Conservation (phyloP, 331 rosid species). For the Erythrophleum ivorense region DNA sequence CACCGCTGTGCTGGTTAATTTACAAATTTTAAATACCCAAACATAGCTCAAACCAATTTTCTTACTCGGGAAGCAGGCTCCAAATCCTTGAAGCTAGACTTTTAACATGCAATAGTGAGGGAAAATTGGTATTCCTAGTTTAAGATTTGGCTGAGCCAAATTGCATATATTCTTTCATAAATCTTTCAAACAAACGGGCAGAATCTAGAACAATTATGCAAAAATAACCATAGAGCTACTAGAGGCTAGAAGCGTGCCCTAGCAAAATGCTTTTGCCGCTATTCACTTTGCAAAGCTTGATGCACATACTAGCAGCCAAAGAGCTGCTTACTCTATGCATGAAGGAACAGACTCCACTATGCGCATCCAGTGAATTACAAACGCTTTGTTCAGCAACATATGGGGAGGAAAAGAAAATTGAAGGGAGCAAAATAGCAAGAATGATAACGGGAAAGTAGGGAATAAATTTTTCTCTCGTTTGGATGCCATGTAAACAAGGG, state of each 20-base stretch:
- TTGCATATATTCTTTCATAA: neutral
- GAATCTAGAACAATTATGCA: neutral
- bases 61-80: neutral
- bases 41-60: neutral
- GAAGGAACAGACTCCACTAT: neutral
- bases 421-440: neutral
- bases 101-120: neutral
- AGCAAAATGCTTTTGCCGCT: slow-evolving; percentile 5
- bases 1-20: neutral
- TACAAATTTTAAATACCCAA: neutral
- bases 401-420: neutral
- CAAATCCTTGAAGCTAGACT: neutral
- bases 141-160: neutral
- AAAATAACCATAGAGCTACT: neutral
- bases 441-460: neutral
- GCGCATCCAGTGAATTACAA: neutral
- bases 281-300: neutral
- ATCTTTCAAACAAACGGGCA: neutral
- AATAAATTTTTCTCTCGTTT: neutral
- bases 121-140: neutral
- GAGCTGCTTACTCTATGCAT: neutral
- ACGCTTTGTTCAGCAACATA: neutral
- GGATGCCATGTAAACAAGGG: neutral
- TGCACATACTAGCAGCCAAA: neutral
- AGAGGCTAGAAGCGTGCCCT: neutral